Conservation (phyloP, 495 filamentous ascomycete species). For the Neurospora sp. region DNA sequence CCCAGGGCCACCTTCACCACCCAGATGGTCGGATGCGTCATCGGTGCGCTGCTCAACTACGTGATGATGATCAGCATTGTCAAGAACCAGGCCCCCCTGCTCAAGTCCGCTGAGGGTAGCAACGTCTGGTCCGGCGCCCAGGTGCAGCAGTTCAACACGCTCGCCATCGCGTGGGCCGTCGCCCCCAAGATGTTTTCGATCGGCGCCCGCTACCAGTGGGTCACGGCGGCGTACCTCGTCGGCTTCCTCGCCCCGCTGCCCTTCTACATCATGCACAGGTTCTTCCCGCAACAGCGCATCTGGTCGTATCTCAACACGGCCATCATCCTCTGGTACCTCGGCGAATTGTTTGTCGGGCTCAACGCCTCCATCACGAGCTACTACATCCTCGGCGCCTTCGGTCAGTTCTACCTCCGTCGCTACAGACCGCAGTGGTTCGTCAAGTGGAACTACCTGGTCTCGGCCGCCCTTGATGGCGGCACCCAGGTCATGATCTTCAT, state of each 20-base stretch:
- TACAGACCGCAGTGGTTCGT: constrained; percentile 41
- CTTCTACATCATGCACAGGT: constrained; percentile 4
- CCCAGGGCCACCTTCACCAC: constrained; percentile 32
- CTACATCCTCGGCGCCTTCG: constrained; percentile 36
- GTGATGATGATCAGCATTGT: constrained; percentile 31
- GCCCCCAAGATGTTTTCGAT: constrained; percentile 40
- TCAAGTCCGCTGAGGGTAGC: constrained; percentile 26
- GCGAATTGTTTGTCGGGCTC: constrained; percentile 19
- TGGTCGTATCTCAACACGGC: constrained; percentile 16
- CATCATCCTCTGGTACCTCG: constrained; percentile 32
- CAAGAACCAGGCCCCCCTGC: constrained; percentile 17
- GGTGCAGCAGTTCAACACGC: constrained; percentile 30
- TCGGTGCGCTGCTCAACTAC: constrained; percentile 34
- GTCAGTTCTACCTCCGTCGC: constrained; percentile 44
- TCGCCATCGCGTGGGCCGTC: constrained; percentile 32
- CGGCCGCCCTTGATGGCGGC: constrained; percentile 47
- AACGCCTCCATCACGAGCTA: constrained; percentile 32
- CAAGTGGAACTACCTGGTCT: constrained; percentile 48
- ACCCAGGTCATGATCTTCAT: constrained; percentile 43
- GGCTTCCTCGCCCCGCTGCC: constrained; percentile 21
- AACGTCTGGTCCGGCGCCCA: constrained; percentile 26
- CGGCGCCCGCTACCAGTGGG: constrained; percentile 19
- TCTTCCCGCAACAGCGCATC: neutral
- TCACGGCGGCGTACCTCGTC: constrained; percentile 31
- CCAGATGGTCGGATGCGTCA: constrained; percentile 31